phyloP scores from a whole-genome alignment of 208 protist species.

The Crithidia sp. region DNA sequence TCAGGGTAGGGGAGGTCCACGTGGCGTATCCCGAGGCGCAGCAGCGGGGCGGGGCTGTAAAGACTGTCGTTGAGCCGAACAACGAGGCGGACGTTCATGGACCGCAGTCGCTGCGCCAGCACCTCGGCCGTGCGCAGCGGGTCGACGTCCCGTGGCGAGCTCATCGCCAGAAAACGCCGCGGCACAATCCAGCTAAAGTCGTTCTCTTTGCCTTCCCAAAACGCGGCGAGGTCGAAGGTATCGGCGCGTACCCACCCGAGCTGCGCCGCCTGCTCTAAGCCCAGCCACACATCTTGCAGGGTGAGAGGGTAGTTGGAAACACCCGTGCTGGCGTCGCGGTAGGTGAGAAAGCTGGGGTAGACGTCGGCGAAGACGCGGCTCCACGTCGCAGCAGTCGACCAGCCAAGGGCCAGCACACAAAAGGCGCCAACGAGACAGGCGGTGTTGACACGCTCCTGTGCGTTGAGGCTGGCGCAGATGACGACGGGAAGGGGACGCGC shows the following conservation, averaged over 20 bases:
- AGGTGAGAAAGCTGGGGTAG: constrained; percentile 89
- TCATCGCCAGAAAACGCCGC: constrained; percentile 93
- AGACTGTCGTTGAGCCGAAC: constrained; percentile 94
- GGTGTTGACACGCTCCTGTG: constrained; percentile 88
- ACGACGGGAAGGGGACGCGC: constrained; percentile 42
- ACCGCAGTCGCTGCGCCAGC: constrained; percentile 70
- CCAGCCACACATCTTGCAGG: constrained; percentile 78
- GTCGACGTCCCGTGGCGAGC: constrained; percentile 59
- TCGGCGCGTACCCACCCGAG: constrained; percentile 81
- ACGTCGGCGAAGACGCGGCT: constrained; percentile 48
- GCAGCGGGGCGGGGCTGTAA: constrained; percentile 90
- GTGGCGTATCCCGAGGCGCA: constrained; percentile 90
- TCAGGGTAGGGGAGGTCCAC: constrained; percentile 95
- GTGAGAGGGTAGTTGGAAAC: constrained; percentile 83
- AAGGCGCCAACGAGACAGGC: constrained; percentile 82
- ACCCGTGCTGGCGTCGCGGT: constrained; percentile 93
- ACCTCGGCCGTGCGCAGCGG: constrained; percentile 31
- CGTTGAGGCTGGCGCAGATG: constrained; percentile 60
- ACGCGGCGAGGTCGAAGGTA: constrained; percentile 91
- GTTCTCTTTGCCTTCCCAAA: constrained; percentile 84
- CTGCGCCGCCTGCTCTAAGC: constrained; percentile 68
- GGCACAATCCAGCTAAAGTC: constrained; percentile 97
- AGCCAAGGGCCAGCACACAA: constrained; percentile 66
- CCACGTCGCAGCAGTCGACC: constrained; percentile 65
- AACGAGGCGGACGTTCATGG: constrained; percentile 86